Base-by-base conservation (phyloP, 768 basidiomycete species). In the Boletus barrowsii region DNA sequence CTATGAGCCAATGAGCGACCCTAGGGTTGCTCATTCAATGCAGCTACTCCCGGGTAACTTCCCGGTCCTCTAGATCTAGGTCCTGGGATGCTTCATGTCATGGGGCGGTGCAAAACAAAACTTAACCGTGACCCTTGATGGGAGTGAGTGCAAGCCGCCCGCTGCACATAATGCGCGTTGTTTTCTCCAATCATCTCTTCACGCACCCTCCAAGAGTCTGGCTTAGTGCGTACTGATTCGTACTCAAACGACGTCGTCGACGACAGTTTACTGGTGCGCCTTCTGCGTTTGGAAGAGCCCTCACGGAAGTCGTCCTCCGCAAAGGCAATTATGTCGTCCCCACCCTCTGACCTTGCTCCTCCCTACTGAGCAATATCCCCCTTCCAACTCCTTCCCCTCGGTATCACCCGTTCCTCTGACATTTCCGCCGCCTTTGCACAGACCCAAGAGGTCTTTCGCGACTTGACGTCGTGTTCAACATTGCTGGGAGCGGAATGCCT, bases 391-490 rank as follows among this genome's bases (percentile, higher is more conserved):
- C 64, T 75, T 42, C 54, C 73, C 42, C 56, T 76, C 55, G 76
- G 79, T 54, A 76, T 79, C 30, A 68, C 68, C 11, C 58, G 51
- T 4, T 56, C 47, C 3, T 46, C 58, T 7, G 68, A 76, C 0
- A 70, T 79, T 46, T 40, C 43, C 9, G 56, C 58, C 2, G 76
- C 72, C 1, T 79, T 80, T 51, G 46, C 54, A 0, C 51, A 53
- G 10, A 67, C 71, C 0, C 63, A 66, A 39, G 62, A 65, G 11
- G 55, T 56, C 7, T 78, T 77, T 60, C 73, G 3, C 55, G 72
- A 15, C 62, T 77, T 29, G 77, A 78, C 53, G 73, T 78, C 47
- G 76, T 79, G 6, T 72, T 73, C 62, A 76, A 72, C 63, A 80
- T 78, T 57, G 76, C 77, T 51, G 65, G 58, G 35, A 65, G 61